phyloP scores from a whole-genome alignment of 2,329 filamentous ascomycete genomes.

The Venturia effusa region DNA sequence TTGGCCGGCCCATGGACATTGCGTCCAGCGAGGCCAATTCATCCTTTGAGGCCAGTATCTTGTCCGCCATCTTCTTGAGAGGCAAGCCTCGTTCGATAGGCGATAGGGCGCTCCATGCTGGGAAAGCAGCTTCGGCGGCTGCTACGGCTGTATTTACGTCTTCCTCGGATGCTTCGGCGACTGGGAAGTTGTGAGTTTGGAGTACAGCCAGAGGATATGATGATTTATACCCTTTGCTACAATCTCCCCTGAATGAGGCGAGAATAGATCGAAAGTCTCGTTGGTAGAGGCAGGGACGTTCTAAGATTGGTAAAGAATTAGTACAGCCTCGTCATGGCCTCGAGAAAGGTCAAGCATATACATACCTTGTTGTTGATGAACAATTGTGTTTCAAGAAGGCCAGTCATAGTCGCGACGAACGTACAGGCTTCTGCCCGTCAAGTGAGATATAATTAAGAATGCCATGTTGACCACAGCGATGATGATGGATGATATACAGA shows the following conservation, averaged over 20 bases:
- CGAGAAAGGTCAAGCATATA: neutral
- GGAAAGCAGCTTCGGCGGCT: slow-evolving; percentile 10
- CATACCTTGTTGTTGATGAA: slow-evolving; percentile 10
- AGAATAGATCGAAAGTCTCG: slow-evolving; percentile 7
- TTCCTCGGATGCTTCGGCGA: slow-evolving; percentile 6
- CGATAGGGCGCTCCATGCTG: slow-evolving; percentile 5
- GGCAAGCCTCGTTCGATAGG: neutral
- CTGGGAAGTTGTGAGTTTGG: neutral
- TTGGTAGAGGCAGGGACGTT: slow-evolving; percentile 1
- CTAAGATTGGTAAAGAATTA: neutral
- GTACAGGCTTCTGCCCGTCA: too few relatives aligned
- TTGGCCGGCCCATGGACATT: slow-evolving; percentile 6
- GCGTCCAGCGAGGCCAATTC: slow-evolving; percentile 8
- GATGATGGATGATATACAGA: neutral
- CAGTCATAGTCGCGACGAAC: neutral
- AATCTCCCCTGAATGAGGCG: slow-evolving; percentile 3
- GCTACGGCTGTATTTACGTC: slow-evolving; percentile 8
- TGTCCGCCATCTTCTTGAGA: slow-evolving; percentile 8
- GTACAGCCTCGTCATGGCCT: neutral
- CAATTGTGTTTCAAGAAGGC: neutral
- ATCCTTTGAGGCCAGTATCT: slow-evolving; percentile 13
- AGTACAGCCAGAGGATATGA: neutral
- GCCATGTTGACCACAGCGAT: neutral
- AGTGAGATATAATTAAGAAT: neutral
- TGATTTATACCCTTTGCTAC: neutral